These are phyloP conservation scores for Acorus gramineus DNA, from an alignment of 106 monocot genomes.

Conservation along the genomic window DNA sequence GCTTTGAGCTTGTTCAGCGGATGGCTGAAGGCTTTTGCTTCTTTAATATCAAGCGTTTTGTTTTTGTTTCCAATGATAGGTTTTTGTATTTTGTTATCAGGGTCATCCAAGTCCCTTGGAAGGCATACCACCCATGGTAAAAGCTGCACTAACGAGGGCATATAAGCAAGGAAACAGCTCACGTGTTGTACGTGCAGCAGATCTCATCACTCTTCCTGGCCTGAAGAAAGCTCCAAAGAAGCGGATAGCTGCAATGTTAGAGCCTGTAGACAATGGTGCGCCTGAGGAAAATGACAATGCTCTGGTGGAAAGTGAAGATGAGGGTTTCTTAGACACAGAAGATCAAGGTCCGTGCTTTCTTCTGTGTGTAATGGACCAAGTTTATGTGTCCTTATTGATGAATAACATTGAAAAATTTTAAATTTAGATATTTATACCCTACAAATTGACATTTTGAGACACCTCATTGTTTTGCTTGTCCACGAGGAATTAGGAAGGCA, in stretches of 20 bases:
- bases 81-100: conserved; percentile 17
- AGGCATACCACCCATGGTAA: conserved; percentile 67
- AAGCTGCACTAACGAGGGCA: conserved; percentile 82
- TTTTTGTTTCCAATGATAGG: background rate
- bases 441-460: no score
- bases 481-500: no score
- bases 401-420: no score
- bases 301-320: conserved; percentile 46
- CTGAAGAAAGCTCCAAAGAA: conserved; percentile 83
- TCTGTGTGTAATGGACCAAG: background rate
- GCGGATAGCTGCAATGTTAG: conserved; percentile 79
- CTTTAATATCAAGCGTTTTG: background rate
- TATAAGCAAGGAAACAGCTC: conserved; percentile 72
- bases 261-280: conserved; percentile 44
- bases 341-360: conserved; percentile 37
- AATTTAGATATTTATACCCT: no score
- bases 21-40: no score
- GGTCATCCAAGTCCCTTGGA: conserved; percentile 79
- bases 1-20: no score
- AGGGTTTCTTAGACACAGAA: conserved; percentile 51
- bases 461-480: no score
- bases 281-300: conserved; percentile 49
- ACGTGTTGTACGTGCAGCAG: conserved; percentile 62
- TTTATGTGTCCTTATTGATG: no score
- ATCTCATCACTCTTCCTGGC: conserved; percentile 73